These are phyloP conservation scores for Dothidotthia symphoricarpi DNA, from an alignment of 2,329 filamentous ascomycete genomes.

Conservation along the genomic window DNA sequence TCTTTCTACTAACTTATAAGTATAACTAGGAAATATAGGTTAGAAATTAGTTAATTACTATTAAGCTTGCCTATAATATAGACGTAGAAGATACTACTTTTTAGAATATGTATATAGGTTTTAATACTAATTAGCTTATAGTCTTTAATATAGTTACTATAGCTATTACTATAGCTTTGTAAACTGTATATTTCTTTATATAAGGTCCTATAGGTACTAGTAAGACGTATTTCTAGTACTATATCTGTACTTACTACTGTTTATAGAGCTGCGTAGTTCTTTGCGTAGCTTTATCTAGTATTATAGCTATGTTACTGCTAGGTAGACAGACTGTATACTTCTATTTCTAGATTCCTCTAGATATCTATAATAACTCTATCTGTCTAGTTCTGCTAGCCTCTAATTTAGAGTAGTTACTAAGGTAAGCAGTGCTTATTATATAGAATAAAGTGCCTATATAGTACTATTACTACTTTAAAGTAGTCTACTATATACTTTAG, in stretches of 20 bases:
- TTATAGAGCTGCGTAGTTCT: neutral
- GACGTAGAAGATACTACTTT: too few relatives aligned
- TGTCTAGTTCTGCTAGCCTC: slow-evolving; percentile 1
- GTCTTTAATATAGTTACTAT: too few relatives aligned
- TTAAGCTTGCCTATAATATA: too few relatives aligned
- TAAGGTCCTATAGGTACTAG: neutral
- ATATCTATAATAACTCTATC: too few relatives aligned
- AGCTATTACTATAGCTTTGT: too few relatives aligned
- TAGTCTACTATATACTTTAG: too few relatives aligned
- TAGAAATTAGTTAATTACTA: too few relatives aligned
- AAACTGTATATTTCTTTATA: too few relatives aligned
- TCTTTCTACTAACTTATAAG: too few relatives aligned
- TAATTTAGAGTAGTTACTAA: neutral
- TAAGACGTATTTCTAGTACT: neutral
- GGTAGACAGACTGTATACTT: neutral
- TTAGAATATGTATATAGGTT: too few relatives aligned
- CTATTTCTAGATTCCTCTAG: neutral
- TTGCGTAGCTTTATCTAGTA: neutral
- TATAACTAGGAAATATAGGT: too few relatives aligned
- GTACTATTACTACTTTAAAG: neutral
- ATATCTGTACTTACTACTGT: neutral
- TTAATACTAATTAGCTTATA: too few relatives aligned
- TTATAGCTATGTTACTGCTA: neutral
- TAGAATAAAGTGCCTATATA: neutral
- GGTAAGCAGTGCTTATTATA: neutral